Conservation (phyloP, 345 rosid genomes). For the Clarkia xantiana region DNA sequence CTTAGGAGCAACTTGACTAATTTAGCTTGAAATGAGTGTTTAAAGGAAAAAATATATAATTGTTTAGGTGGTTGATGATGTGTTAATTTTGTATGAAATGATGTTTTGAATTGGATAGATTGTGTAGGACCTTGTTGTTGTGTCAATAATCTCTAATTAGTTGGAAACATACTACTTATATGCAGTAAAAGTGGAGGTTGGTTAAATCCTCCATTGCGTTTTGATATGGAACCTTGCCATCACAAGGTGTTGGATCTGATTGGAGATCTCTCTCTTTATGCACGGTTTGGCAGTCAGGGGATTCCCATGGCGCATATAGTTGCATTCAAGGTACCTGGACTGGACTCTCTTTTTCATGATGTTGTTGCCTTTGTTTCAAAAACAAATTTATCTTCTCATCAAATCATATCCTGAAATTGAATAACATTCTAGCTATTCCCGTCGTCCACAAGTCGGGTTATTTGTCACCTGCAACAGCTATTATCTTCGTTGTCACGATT, state of each 20-base stretch:
- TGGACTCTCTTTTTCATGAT: background rate
- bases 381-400: background rate
- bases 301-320: conserved; percentile 68
- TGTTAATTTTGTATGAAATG: too few relatives aligned
- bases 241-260: conserved; percentile 81
- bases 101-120: too few relatives aligned
- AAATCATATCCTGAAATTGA: background rate
- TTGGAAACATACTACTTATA: conserved; percentile 2
- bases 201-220: conserved; percentile 73
- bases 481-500: too few relatives aligned
- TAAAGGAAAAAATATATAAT: too few relatives aligned
- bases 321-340: conserved; percentile 44
- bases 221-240: conserved; percentile 64
- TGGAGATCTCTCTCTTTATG: conserved; percentile 73
- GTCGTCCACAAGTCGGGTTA: too few relatives aligned
- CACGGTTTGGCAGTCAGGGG: conserved; percentile 59
- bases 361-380: background rate
- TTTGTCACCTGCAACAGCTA: too few relatives aligned
- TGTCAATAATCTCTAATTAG: background rate
- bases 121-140: background rate
- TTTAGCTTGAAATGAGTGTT: too few relatives aligned
- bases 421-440: background rate
- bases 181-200: conserved; percentile 64
- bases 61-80: too few relatives aligned
- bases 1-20: too few relatives aligned